Evolutionary conservation across 768 basidiomycete species (phyloP).

Genomic region (Russula emetica): DNA sequence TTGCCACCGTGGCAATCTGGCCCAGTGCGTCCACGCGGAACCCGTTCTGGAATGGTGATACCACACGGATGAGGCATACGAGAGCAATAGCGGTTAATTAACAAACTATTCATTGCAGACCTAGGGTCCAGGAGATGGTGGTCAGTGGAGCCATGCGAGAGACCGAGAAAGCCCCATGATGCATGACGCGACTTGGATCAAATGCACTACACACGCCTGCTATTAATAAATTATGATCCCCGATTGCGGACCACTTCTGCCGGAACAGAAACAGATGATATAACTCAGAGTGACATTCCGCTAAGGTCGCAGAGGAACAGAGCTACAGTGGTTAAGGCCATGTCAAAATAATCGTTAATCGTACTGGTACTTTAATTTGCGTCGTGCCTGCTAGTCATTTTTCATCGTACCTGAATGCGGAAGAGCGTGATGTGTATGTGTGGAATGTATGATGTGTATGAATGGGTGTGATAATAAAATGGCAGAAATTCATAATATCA

Average conservation of each 20-base stretch:
- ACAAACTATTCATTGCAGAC: background rate
- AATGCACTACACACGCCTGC: background rate
- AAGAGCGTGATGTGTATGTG: conserved; percentile 2
- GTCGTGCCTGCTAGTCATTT: conserved; percentile 4
- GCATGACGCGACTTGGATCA: too few species aligned
- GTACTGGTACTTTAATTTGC: conserved; percentile 2
- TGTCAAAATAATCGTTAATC: conserved; percentile 9
- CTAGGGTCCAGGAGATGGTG: too few species aligned
- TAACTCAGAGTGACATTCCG: background rate
- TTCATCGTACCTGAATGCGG: conserved; percentile 9
- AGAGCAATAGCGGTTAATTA: background rate
- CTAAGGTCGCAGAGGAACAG: background rate
- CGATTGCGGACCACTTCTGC: background rate
- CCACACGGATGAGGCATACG: background rate
- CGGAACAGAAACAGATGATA: background rate
- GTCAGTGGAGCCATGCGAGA: background rate
- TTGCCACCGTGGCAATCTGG: background rate
- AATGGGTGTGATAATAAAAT: conserved; percentile 11
- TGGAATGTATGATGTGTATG: conserved; percentile 6
- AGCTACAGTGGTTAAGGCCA: background rate
- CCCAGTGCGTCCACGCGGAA: background rate
- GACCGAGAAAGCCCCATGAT: background rate
- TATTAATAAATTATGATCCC: background rate
- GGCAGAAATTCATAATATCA: conserved; percentile 5
- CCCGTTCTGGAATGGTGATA: background rate